Evolutionary conservation across 176 grass and related monocot species (phyloP).

Genomic region (Triticum timopheevii): DNA sequence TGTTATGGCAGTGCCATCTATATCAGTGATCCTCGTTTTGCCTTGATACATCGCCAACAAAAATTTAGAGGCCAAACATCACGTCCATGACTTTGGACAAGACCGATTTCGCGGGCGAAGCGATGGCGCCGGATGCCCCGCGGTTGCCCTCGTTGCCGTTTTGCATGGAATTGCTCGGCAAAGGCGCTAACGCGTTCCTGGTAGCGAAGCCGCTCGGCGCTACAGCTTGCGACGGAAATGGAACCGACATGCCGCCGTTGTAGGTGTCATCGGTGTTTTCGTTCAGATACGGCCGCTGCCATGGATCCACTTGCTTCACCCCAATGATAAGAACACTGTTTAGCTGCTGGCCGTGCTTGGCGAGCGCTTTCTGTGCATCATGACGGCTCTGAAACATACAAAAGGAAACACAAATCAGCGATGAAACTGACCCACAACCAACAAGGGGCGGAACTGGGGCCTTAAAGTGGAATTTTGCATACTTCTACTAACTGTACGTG

Average conservation of each 20-base stretch:
- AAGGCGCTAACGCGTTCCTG: conserved; percentile 31
- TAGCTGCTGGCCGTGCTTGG: conserved; percentile 67
- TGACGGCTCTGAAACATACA: conserved; percentile 43
- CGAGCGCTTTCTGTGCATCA: conserved; percentile 78
- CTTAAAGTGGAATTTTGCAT: background rate
- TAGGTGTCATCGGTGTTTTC: conserved; percentile 41
- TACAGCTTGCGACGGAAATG: conserved; percentile 43
- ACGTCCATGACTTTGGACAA: conserved; percentile 85
- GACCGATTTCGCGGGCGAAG: conserved; percentile 74
- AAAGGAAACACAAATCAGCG: conserved; percentile 10
- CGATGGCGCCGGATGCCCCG: conserved; percentile 54
- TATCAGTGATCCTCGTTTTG: background rate
- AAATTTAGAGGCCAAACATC: conserved; percentile 77
- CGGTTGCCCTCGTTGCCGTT: conserved; percentile 38
- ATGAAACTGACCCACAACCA: background rate
- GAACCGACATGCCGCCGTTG: conserved; percentile 28
- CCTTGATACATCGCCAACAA: background rate
- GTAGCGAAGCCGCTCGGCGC: conserved; percentile 32
- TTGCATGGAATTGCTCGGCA: conserved; percentile 40
- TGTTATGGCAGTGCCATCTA: background rate
- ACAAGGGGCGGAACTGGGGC: background rate
- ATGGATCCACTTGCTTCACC: conserved; percentile 70
- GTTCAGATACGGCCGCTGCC: conserved; percentile 62
- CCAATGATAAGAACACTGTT: conserved; percentile 88
- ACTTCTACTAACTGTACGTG: background rate